Evolutionary conservation across 805 yeast species (phyloP).

Genomic region (Candida golubevii): DNA sequence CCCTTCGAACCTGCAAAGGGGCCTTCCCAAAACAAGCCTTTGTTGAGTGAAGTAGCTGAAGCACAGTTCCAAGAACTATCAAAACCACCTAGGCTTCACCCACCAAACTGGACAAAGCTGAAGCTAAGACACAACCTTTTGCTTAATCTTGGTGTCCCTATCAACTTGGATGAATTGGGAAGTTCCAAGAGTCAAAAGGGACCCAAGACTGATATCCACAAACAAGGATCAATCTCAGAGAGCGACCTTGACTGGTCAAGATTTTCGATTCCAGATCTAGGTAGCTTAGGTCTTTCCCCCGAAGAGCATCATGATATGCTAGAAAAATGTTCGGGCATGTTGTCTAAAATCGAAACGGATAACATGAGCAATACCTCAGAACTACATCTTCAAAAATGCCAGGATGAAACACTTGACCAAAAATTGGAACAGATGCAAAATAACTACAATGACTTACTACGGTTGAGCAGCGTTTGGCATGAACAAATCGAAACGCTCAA

Average conservation of each 20-base stretch:
- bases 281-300: conserved; percentile 25
- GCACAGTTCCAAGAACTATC: conserved; percentile 46
- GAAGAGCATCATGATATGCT: conserved; percentile 25
- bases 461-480: conserved; percentile 46
- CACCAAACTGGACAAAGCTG: conserved; percentile 68
- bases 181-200: neutral
- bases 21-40: neutral
- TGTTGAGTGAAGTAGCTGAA: conserved; percentile 32
- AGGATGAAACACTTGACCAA: conserved; percentile 23
- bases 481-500: conserved; percentile 44
- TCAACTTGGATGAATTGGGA: conserved; percentile 55
- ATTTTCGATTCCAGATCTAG: conserved; percentile 35
- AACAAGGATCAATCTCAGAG: conserved; percentile 25
- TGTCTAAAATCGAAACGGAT: conserved; percentile 33
- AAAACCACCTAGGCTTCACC: conserved; percentile 45
- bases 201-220: conserved; percentile 1
- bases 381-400: conserved; percentile 21
- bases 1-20: conserved; percentile 1
- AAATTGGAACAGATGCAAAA: conserved; percentile 33
- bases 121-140: conserved; percentile 60
- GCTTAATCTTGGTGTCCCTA: conserved; percentile 66
- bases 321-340: conserved; percentile 23
- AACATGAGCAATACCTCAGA: conserved; percentile 29
- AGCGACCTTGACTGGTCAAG: conserved; percentile 33
- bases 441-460: conserved; percentile 24